Evolutionary conservation across 805 yeast genomes (phyloP).

Genomic region (Saccharomycopsis sp.): DNA sequence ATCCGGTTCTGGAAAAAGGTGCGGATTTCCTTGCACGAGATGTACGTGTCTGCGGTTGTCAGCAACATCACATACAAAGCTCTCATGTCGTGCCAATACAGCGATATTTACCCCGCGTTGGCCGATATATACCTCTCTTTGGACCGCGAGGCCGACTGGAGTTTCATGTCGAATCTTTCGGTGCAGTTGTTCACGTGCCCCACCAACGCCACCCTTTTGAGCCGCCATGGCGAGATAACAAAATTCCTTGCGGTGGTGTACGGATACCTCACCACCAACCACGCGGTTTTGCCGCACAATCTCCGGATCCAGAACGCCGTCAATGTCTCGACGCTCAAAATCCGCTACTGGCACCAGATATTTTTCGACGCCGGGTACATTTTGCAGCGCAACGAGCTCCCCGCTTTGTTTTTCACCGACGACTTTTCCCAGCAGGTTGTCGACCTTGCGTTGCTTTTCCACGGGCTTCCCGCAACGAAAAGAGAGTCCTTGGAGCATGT

Average conservation of each 20-base stretch:
- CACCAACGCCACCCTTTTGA: conserved; percentile 56
- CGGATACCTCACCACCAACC: conserved; percentile 52
- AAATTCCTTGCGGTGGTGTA: conserved; percentile 56
- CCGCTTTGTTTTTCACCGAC: conserved; percentile 37
- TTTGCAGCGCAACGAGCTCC: conserved; percentile 58
- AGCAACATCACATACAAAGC: conserved; percentile 50
- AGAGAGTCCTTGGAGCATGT: conserved; percentile 79
- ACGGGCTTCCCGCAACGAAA: conserved; percentile 67
- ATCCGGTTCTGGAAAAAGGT: conserved; percentile 63
- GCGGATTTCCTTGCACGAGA: conserved; percentile 51
- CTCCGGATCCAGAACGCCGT: conserved; percentile 1
- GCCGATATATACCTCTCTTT: conserved; percentile 60
- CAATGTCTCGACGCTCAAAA: conserved; percentile 46
- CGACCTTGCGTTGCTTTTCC: conserved; percentile 61
- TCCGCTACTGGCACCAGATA: conserved; percentile 70
- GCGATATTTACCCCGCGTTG: conserved; percentile 72
- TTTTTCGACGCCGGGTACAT: conserved; percentile 76
- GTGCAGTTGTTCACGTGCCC: conserved; percentile 81
- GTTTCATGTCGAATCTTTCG: conserved; percentile 62
- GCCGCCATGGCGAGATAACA: conserved; percentile 57
- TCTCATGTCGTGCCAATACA: conserved; percentile 68
- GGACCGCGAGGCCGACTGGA: conserved; percentile 77
- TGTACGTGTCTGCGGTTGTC: conserved; percentile 58
- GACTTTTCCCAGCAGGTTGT: conserved; percentile 52
- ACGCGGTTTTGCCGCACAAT: conserved; percentile 31